These are phyloP conservation scores for Urochloa ruziziensis DNA, from an alignment of 176 grass and related monocot species.

Conservation along the genomic window DNA sequence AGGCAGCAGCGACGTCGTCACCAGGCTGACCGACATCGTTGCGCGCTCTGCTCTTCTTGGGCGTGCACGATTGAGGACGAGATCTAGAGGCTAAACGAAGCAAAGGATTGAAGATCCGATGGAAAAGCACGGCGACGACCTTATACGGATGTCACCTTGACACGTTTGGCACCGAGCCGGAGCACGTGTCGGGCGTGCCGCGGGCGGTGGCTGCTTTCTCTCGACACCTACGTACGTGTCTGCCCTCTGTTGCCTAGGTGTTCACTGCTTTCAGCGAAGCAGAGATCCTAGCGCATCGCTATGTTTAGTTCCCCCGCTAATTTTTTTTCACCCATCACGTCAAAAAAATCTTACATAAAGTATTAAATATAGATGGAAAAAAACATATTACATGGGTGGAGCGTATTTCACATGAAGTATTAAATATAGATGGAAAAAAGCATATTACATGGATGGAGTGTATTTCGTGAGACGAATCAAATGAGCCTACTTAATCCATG, in stretches of 20 bases:
- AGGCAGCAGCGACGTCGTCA: conserved; percentile 9
- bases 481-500: no score
- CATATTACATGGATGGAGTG: no score
- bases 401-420: no score
- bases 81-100: not conserved
- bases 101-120: not conserved
- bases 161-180: not conserved
- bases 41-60: not conserved
- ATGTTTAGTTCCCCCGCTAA: no score
- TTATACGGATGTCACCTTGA: not conserved
- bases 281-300: no score
- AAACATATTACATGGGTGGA: no score
- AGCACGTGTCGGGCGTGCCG: not conserved
- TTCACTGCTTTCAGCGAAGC: not conserved
- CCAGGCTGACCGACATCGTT: conserved; percentile 18
- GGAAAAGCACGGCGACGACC: not conserved
- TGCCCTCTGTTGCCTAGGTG: not conserved
- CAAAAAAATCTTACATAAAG: no score
- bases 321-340: no score
- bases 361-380: no score
- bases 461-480: no score
- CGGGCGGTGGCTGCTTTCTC: not conserved
- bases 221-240: not conserved
- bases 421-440: no score
- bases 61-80: not conserved